Evolutionary conservation across 2,329 filamentous ascomycete genomes (phyloP).

Genomic region (Penicillium sp.): DNA sequence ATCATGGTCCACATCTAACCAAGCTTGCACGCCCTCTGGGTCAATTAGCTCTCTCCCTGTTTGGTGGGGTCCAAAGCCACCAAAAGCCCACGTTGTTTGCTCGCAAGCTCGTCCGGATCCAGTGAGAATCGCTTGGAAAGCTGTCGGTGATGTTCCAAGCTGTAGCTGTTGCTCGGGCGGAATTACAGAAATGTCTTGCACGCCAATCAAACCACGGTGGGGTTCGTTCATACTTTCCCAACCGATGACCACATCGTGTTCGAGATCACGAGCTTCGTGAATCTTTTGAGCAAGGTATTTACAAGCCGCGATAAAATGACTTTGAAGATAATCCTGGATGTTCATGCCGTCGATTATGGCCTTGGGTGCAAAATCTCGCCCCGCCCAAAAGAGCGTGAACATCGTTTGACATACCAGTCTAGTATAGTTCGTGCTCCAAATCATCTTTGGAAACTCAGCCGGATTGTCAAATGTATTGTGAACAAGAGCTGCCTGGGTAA

Average conservation of each 20-base stretch:
- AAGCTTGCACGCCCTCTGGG: conserved; percentile 79
- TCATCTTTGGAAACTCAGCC: conserved; percentile 92
- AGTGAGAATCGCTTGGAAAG: conserved; percentile 89
- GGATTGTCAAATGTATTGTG: conserved; percentile 91
- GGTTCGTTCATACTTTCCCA: conserved; percentile 98
- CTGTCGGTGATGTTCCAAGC: conserved; percentile 88
- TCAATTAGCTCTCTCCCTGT: conserved; percentile 81
- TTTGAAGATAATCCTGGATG: conserved; percentile 92
- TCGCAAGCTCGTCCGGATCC: conserved; percentile 91
- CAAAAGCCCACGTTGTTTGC: conserved; percentile 90
- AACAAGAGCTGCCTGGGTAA: conserved; percentile 87
- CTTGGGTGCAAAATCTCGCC: conserved; percentile 88
- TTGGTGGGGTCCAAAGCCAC: conserved; percentile 87
- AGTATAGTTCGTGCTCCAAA: conserved; percentile 97
- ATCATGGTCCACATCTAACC: conserved; percentile 80
- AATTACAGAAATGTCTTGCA: conserved; percentile 75
- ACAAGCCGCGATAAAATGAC: conserved; percentile 79
- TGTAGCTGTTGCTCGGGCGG: conserved; percentile 86
- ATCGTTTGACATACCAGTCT: conserved; percentile 84
- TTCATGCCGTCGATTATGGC: conserved; percentile 93
- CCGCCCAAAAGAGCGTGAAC: conserved; percentile 92
- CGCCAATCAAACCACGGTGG: conserved; percentile 81
- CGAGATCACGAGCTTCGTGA: conserved; percentile 83
- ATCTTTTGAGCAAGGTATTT: conserved; percentile 80
- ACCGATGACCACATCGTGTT: conserved; percentile 83